These are phyloP conservation scores for Ophiostoma sp. DNA, from an alignment of 2,329 filamentous ascomycete species.

Conservation along the genomic window DNA sequence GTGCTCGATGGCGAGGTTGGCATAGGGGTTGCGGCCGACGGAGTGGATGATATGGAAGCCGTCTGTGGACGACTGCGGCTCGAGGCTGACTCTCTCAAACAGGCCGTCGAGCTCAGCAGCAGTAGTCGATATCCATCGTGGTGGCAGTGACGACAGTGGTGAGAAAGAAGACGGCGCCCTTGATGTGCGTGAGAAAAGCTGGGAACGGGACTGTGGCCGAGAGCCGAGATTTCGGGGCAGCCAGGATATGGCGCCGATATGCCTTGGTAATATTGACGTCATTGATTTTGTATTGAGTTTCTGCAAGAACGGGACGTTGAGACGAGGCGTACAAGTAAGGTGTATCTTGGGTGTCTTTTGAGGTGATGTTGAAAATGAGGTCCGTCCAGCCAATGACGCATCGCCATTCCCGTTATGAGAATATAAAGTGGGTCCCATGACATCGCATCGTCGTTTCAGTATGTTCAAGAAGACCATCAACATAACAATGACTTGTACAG, in stretches of 20 bases:
- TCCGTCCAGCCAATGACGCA: neutral
- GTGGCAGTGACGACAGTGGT: neutral
- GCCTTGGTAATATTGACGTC: conserved; percentile 7
- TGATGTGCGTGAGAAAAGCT: neutral
- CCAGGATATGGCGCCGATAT: neutral
- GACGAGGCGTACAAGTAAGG: neutral
- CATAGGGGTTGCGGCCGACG: conserved; percentile 64
- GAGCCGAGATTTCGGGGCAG: neutral
- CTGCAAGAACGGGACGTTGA: neutral
- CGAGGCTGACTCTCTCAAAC: conserved; percentile 10
- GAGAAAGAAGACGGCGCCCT: neutral
- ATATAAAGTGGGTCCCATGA: neutral
- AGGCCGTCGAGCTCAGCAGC: conserved; percentile 15
- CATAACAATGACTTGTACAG: neutral
- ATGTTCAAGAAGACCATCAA: neutral
- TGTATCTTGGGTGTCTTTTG: neutral
- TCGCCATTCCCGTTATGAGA: neutral
- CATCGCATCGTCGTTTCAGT: neutral
- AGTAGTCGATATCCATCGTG: conserved; percentile 14
- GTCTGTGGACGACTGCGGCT: neutral
- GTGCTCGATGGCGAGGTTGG: conserved; percentile 93
- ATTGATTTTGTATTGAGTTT: neutral
- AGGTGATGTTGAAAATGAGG: conserved; percentile 8
- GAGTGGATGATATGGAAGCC: conserved; percentile 65
- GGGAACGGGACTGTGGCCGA: neutral